Evolutionary conservation across 805 yeast genomes (phyloP), one percentile per base, ranked within the genome.

Genomic region (Wickerhamomyces chambardii): DNA sequence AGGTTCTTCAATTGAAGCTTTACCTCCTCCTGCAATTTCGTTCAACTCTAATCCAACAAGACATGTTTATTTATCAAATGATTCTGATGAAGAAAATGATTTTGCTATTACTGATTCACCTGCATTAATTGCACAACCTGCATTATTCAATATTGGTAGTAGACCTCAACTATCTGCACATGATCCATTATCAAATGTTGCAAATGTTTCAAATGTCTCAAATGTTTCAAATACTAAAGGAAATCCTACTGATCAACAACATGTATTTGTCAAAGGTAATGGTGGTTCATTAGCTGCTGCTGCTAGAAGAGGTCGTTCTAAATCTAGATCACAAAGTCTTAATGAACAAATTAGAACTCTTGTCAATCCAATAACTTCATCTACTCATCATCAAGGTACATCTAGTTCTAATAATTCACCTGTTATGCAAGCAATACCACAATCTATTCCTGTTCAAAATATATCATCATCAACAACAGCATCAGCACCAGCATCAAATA

Each of bases 291-390:
- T 45, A 34, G 43, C 46, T 3, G 45, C 50, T 15, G 47, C 52
- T 10, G 45, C 48, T 7, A 36, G 47, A 30, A 48, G 51, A 36
- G 39, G 35, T 31, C 49, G 54, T 18, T 44, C 55, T 11, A 44
- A 45, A 41, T 47, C 63, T 17, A 53, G 70, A 39, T 49, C 70
- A 0, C 58, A 57, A 16, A 63, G 72, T 2, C 53, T 68, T 37
- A 56, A 68, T 32, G 75, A 68, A 25, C 72, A 65, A 36, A 55
- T 62, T 25, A 63, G 53, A 45, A 51, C 57, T 15, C 50, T 58
- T 28, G 58, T 59, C 15, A 50, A 52, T 35, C 59, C 59, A 15
- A 61, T 47, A 38, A 66, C 56, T 11, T 53, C 48, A 7, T 28
- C 42, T 31, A 53, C 4, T 30, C 41, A 39, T n/a, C 34, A 43